Evolutionary conservation across 805 yeast species (phyloP).

Genomic region (Sugiyamaella mastotermitis): DNA sequence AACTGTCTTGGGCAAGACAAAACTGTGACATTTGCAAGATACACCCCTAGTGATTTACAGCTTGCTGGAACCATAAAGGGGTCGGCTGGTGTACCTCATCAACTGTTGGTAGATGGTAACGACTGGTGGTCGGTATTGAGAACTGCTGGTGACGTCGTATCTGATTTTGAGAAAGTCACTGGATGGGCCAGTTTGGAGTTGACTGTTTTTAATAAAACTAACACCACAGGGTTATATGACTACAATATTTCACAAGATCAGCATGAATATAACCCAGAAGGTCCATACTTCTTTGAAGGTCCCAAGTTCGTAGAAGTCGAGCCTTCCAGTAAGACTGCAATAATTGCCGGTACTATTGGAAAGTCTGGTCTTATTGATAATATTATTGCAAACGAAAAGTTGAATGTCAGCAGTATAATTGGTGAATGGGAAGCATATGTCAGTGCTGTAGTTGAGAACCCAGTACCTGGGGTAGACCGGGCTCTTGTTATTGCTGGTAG

Average conservation of each 20-base stretch:
- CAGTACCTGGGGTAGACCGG: constrained; percentile 5
- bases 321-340: constrained; percentile 6
- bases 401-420: constrained; percentile 8
- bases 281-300: constrained; percentile 7
- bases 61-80: too few relatives aligned
- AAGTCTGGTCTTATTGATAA: constrained; percentile 11
- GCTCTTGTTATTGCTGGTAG: constrained; percentile 18
- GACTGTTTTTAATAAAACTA: constrained; percentile 4
- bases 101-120: constrained; percentile 14
- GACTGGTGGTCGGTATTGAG: constrained; percentile 17
- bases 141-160: constrained; percentile 14
- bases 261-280: constrained; percentile 9
- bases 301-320: constrained; percentile 5
- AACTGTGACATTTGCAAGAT: too few relatives aligned
- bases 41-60: too few relatives aligned
- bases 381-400: constrained; percentile 11
- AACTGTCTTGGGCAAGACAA: too few relatives aligned
- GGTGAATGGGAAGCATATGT: constrained; percentile 16
- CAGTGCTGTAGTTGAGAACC: constrained; percentile 7
- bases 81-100: too few relatives aligned
- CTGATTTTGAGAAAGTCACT: constrained; percentile 15
- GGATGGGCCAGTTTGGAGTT: constrained; percentile 6
- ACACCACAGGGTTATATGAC: constrained; percentile 14
- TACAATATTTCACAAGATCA: constrained; percentile 5
- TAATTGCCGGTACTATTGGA: constrained; percentile 16